Conservation (phyloP, 768 basidiomycete genomes). For the Suillus hirtellus region DNA sequence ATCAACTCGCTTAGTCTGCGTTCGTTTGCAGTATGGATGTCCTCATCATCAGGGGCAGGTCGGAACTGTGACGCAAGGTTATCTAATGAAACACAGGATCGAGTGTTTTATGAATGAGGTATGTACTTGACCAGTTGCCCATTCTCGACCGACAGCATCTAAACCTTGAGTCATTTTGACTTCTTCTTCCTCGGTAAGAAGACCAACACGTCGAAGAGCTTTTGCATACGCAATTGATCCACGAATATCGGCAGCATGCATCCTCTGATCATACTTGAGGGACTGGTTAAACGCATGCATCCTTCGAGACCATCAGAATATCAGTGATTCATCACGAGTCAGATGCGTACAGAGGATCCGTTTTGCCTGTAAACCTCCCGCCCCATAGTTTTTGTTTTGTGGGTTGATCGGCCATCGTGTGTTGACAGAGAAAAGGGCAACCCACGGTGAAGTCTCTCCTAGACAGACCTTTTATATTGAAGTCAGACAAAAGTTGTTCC, state of each 20-base stretch:
- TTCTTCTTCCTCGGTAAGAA: slow-evolving; percentile 79
- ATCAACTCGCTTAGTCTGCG: slow-evolving; percentile 91
- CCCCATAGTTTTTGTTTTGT: slow-evolving; percentile 84
- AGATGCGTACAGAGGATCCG: slow-evolving; percentile 53
- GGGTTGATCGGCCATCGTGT: slow-evolving; percentile 39
- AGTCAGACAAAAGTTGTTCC: not conserved
- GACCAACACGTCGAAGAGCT: slow-evolving; percentile 75
- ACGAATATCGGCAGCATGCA: slow-evolving; percentile 88
- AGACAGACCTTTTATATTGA: not conserved
- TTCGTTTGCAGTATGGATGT: slow-evolving; percentile 99
- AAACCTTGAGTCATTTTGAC: slow-evolving; percentile 73
- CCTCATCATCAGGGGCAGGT: slow-evolving; percentile 87
- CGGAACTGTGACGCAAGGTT: slow-evolving; percentile 54
- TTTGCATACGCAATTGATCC: slow-evolving; percentile 98
- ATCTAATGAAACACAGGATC: not conserved
- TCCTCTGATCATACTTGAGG: slow-evolving; percentile 89
- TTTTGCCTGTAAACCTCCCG: slow-evolving; percentile 84
- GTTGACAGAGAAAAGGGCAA: not conserved
- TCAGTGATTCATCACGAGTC: slow-evolving; percentile 6
- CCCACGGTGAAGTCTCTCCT: not conserved
- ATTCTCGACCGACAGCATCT: slow-evolving; percentile 75
- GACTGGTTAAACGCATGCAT: slow-evolving; percentile 99
- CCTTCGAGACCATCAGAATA: slow-evolving; percentile 39
- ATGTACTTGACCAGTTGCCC: slow-evolving; percentile 74
- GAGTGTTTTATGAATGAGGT: slow-evolving; percentile 1